phyloP scores from a whole-genome alignment of 2,329 filamentous ascomycete species.

The Coniochaeta pulveracea region DNA sequence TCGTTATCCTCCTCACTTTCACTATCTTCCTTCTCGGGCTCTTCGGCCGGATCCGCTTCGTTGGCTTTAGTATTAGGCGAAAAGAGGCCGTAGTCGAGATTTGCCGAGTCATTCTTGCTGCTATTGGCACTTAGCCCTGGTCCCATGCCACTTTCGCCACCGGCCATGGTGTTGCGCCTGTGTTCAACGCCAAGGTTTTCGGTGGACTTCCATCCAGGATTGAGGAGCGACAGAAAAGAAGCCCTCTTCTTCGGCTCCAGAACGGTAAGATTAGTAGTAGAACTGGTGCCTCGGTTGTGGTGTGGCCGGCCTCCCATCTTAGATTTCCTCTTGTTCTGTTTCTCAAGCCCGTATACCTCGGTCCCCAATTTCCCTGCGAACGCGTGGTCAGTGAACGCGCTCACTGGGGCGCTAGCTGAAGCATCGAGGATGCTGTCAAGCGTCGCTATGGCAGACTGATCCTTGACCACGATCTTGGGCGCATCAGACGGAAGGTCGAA shows the following conservation, averaged over 20 bases:
- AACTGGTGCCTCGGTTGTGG: conserved; percentile 15
- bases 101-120: conserved; percentile 16
- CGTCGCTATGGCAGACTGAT: conserved; percentile 77
- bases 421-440: conserved; percentile 88
- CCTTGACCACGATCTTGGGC: conserved; percentile 46
- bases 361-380: conserved; percentile 65
- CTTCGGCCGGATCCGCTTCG: conserved; percentile 17
- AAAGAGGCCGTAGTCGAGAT: conserved; percentile 15
- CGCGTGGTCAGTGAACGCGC: conserved; percentile 81
- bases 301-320: conserved; percentile 5
- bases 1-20: conserved; percentile 25
- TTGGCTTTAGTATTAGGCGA: conserved; percentile 12
- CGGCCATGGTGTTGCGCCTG: conserved; percentile 8
- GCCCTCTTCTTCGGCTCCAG: conserved; percentile 10
- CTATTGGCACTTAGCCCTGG: conserved; percentile 12
- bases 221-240: conserved; percentile 12
- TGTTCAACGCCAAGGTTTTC: conserved; percentile 10
- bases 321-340: conserved; percentile 31
- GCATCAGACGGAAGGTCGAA: conserved; percentile 59
- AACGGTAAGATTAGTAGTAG: conserved; percentile 7
- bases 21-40: conserved; percentile 5
- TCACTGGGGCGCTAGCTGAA: conserved; percentile 76
- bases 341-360: conserved; percentile 59
- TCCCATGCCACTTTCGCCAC: conserved; percentile 8
- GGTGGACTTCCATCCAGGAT: conserved; percentile 5